Evolutionary conservation across 352 stramenopile genomes (phyloP).

Genomic region (Pythium periplocum): DNA sequence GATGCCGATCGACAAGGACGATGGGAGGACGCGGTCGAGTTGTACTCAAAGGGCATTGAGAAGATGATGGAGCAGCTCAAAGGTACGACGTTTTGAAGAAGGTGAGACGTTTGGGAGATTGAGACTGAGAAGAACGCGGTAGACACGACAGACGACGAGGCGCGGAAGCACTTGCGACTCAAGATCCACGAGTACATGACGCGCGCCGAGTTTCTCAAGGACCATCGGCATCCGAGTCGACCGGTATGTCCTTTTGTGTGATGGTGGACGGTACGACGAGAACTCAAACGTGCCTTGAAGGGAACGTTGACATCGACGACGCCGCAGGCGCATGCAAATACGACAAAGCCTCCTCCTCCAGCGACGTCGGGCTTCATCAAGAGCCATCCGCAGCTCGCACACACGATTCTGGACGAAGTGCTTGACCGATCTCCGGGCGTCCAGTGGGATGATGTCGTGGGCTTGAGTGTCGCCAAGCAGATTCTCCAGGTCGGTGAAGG

Average conservation of each 20-base stretch:
- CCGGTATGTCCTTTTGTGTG: too few species aligned
- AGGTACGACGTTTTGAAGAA: constrained; percentile 21
- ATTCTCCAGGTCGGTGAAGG: constrained; percentile 61
- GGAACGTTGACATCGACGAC: too few species aligned
- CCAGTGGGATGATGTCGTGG: constrained; percentile 79
- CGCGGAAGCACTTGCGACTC: constrained; percentile 23
- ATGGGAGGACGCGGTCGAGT: constrained; percentile 47
- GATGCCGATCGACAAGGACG: constrained; percentile 39
- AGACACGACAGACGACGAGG: constrained; percentile 33
- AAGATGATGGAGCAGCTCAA: constrained; percentile 59
- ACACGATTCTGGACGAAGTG: constrained; percentile 82
- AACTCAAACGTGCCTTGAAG: neutral
- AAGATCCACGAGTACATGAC: constrained; percentile 83
- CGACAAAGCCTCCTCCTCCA: too few species aligned
- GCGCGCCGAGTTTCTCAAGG: constrained; percentile 64
- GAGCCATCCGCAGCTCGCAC: constrained; percentile 50
- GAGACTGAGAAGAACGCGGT: neutral
- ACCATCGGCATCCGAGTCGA: neutral
- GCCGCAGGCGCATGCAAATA: too few species aligned
- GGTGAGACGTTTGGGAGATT: neutral
- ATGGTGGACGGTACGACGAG: neutral
- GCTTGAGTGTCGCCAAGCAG: constrained; percentile 79
- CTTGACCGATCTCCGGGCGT: constrained; percentile 75
- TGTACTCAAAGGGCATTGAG: constrained; percentile 75
- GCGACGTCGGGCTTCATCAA: constrained; percentile 38